A percentile compares a stretch with the other conserved stretches of the same genome.
Evolutionary conservation across 192 early-diverging fungal genomes (phyloP).

Genomic region (Neocallimastix lanati): DNA sequence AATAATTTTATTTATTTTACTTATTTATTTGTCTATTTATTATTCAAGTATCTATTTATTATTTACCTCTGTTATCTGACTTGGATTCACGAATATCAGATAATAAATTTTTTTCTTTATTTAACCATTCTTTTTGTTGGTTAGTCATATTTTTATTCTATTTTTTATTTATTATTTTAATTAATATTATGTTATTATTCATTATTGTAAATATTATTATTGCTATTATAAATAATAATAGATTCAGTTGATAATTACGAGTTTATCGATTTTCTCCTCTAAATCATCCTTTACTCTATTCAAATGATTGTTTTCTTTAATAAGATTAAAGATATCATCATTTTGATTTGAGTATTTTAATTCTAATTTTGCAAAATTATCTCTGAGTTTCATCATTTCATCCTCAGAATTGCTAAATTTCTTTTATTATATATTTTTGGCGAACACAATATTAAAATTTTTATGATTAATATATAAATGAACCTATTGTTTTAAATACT

Average conservation of each 20-base stretch:
- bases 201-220: too few relatives aligned
- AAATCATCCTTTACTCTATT: neutral
- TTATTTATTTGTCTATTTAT: neutral
- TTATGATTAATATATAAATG: too few relatives aligned
- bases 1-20: too few relatives aligned
- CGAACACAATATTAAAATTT: too few relatives aligned
- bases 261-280: neutral
- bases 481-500: too few relatives aligned
- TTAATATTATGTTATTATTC: too few relatives aligned
- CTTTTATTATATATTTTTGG: too few relatives aligned
- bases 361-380: neutral
- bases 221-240: too few relatives aligned
- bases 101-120: neutral
- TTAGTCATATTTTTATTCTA: neutral
- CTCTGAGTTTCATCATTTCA: neutral
- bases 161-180: too few relatives aligned
- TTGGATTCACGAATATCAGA: neutral
- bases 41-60: too few relatives aligned
- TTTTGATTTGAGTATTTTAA: neutral
- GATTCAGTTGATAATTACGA: neutral
- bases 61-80: neutral
- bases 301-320: neutral
- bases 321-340: neutral
- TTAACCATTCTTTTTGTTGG: neutral
- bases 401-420: neutral